Conservation (phyloP, 2,329 filamentous ascomycete genomes). For the Amauroascus niger region DNA sequence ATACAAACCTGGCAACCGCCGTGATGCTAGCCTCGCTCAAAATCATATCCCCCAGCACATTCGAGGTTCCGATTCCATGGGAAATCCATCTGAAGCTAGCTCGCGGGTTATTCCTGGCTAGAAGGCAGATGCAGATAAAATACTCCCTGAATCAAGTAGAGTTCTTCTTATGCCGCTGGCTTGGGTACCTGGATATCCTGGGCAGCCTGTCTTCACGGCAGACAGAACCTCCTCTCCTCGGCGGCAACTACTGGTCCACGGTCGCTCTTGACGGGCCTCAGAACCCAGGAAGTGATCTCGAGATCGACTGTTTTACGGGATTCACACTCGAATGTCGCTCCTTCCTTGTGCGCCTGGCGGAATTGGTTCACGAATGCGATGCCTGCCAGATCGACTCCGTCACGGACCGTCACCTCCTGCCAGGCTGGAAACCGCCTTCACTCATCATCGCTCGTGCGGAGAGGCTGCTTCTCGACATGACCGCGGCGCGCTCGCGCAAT, state of each 20-base stretch:
- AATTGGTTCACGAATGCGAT: constrained; percentile 61
- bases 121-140: constrained; percentile 50
- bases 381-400: constrained; percentile 1
- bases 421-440: constrained; percentile 40
- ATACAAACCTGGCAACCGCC: constrained; percentile 65
- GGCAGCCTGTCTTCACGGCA: constrained; percentile 58
- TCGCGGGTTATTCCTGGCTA: constrained; percentile 61
- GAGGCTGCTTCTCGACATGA: constrained; percentile 52
- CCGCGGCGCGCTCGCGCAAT: constrained; percentile 39
- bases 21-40: constrained; percentile 79
- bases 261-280: constrained; percentile 25
- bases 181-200: constrained; percentile 72
- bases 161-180: constrained; percentile 73
- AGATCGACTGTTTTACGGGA: constrained; percentile 72
- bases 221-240: constrained; percentile 44
- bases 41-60: constrained; percentile 71
- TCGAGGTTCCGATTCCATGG: constrained; percentile 73
- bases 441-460: constrained; percentile 38
- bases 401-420: not conserved
- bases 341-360: constrained; percentile 61
- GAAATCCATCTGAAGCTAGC: constrained; percentile 68
- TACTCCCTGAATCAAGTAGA: constrained; percentile 44
- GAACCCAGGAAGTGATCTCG: constrained; percentile 47
- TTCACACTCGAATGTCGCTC: constrained; percentile 64
- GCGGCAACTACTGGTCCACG: constrained; percentile 42